Evolutionary conservation across 164 flowering plant genomes (phyloP), one percentile per base, ranked within the genome.

Genomic region (Stephania cephalantha): DNA sequence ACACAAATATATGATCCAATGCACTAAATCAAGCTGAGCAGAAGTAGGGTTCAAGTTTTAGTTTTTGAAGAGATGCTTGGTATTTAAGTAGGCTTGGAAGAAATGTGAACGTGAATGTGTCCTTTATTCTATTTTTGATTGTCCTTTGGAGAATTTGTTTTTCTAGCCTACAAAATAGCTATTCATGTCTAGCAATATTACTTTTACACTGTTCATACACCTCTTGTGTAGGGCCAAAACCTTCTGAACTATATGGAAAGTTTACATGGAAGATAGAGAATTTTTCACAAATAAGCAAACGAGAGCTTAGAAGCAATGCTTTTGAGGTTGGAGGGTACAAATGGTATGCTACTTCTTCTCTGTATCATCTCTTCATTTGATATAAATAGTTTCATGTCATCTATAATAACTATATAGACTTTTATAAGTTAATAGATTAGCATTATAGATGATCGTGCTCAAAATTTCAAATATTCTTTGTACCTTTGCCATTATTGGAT

Each of bases 291-390:
- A 86, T 86, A 75, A 91, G 82, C 86, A 93, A 91, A 83, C 87
- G 92, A 75, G 97, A 93, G 80, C 95, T 93, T 77, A 88, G 94
- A 63, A 88, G 97, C 81, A 84, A 81, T 83, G 89, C 82, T 46
- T 93, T 93, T 84, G 94, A 90, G 82, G 91, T 89, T 85, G 97
- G 97, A 53, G 89, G 94, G 77, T 91, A 89, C 83, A 91, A 91
- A 85, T 93, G 97, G 97, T 93, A 89, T 69, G 89, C 20, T 58
- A 9, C 46, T 29, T 17, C 55, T 20, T 70, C 20, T 58, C 71
- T 64, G 4, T 71, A 30, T 15, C 18, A 1, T 66, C 20, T 30
- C 70, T 35, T 6, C 9, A 44, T 18, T 69, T 69, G 22, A 9
- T 71, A 25, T 35, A 35, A 35, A 35, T 35, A 35, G 42, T 35